Conservation (phyloP, 2,329 filamentous ascomycete species). For the Fusarium incarnatum region DNA sequence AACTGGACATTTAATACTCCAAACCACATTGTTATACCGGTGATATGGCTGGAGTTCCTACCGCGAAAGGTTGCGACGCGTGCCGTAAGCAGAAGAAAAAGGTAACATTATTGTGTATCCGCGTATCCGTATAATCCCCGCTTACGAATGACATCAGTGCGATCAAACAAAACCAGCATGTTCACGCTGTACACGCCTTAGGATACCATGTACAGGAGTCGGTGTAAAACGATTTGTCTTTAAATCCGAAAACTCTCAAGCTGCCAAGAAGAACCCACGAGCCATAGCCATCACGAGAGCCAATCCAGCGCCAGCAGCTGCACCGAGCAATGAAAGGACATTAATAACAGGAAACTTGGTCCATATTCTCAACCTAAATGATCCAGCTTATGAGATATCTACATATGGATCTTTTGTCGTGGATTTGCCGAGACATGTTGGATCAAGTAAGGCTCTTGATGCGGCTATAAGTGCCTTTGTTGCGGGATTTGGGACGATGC, state of each 20-base stretch:
- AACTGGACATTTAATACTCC: too few species aligned
- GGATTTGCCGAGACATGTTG: background rate
- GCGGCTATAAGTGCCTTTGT: constrained; percentile 6
- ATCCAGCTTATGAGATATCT: constrained; percentile 7
- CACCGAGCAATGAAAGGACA: constrained; percentile 6
- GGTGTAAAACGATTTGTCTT: constrained; percentile 20
- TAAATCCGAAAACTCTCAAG: constrained; percentile 1
- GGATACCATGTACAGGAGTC: background rate
- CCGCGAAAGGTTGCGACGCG: background rate
- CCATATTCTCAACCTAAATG: background rate
- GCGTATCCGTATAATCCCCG: too few species aligned
- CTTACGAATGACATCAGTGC: constrained; percentile 10
- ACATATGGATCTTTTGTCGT: constrained; percentile 21
- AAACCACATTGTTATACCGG: too few species aligned
- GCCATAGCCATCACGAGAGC: background rate
- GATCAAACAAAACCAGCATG: constrained; percentile 24
- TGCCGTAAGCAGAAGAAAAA: constrained; percentile 28
- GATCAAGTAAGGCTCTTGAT: constrained; percentile 2
- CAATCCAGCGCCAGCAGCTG: background rate
- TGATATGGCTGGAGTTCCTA: constrained; percentile 19
- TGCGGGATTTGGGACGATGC: background rate
- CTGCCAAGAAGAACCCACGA: background rate
- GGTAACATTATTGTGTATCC: background rate
- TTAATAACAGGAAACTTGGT: background rate
- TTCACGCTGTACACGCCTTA: constrained; percentile 9